These are phyloP conservation scores for Narthecium ossifragum DNA, from an alignment of 106 monocot genomes.

Conservation along the genomic window DNA sequence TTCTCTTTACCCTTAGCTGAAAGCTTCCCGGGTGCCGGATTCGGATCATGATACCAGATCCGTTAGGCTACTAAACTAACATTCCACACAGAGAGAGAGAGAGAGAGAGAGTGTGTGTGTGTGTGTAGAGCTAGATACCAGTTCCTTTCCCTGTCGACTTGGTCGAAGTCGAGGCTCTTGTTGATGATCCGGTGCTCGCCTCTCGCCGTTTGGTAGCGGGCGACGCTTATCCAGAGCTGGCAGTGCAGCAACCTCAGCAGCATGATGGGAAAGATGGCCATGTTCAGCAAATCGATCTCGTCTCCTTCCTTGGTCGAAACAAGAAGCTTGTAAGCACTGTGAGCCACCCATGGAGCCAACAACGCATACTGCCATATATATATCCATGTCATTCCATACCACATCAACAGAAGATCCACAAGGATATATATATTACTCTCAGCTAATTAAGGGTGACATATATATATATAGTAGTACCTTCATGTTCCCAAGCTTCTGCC, in stretches of 20 bases:
- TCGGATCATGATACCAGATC: no score
- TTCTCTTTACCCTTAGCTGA: no score
- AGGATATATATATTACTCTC: no score
- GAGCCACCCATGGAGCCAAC: constrained; percentile 32
- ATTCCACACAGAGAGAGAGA: no score
- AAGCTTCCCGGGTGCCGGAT: no score
- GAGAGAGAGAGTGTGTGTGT: no score
- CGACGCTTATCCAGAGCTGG: constrained; percentile 45
- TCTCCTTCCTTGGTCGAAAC: background rate
- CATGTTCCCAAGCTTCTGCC: constrained; percentile 49
- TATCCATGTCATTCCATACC: no score
- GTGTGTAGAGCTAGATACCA: constrained; percentile 17
- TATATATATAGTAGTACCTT: constrained; percentile 24
- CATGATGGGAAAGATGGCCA: constrained; percentile 27
- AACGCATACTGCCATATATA: constrained; percentile 18
- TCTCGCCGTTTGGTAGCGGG: constrained; percentile 32
- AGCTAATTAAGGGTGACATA: background rate
- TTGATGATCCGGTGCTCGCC: constrained; percentile 30
- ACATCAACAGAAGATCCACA: no score
- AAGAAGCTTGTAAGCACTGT: constrained; percentile 22
- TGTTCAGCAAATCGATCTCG: constrained; percentile 17
- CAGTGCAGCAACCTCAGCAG: constrained; percentile 27
- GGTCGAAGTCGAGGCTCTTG: constrained; percentile 46
- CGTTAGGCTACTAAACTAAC: no score
- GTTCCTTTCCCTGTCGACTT: constrained; percentile 56